Base-by-base conservation (phyloP, 2,329 filamentous ascomycete species). In the Tolypocladium ovalisporum region DNA sequence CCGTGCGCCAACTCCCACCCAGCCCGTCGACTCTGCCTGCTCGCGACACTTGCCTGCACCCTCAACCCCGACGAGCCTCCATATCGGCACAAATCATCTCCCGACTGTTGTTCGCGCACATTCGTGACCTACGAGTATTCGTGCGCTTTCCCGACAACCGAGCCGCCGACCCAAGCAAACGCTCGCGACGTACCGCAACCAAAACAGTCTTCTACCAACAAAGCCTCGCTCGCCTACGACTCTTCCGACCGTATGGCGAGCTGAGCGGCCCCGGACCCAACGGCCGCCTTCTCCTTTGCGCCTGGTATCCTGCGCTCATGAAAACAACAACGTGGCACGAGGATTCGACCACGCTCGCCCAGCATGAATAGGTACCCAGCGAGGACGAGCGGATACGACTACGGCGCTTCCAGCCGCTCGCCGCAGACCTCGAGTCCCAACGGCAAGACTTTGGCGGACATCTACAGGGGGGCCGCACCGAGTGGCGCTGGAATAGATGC, bases 361-460 rank as follows among this genome's bases (percentile, higher is more conserved):
- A 63, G 49, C 61, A 76, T 78, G 75, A 76, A 75, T 62, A 70
- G 68, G 56, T 73, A 73, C 63, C 66, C 67, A 58, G 66, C 67
- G 57, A 66, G 69, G 60, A 66, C 66, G 61, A 63, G 65, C 60
- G 68, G 66, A 47, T 71, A 71, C 62, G 71, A 70, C 65, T 73
- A 72, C 59, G 70, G 68, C 58, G 61, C 57, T 40, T 64, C 65
- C 61, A 62, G 68, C 60, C 60, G 68, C 53, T 66, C 70, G 40
- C 66, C 68, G 27, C 67, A 68, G 60, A 67, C 62, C 66, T 66
- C 71, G 55, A 67, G 66, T 55, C 75, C 76, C 42, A 76, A 71
- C 51, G 73, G 73, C 55, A 81, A 79, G 64, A 73, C 74, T 24
- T 73, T 85, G 58, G 74, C 83, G 54, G 79, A 86, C 56, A 82